Evolutionary conservation across 139 green algal species (phyloP), one percentile per base, ranked within the genome.

Genomic region (Prasinococcaceae sp.): DNA sequence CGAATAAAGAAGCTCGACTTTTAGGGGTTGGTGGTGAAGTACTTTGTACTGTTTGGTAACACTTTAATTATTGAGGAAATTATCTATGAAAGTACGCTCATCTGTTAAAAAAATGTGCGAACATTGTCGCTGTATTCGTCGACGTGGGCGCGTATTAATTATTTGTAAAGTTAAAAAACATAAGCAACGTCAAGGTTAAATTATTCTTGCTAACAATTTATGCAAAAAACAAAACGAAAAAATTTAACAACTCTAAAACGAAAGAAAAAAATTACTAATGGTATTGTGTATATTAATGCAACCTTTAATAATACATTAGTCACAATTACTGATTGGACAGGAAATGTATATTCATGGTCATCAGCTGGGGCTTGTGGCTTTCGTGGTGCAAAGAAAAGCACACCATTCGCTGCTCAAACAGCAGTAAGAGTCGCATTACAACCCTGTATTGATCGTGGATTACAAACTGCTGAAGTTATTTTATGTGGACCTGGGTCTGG

Each of bases 351-450:
- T 27, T 51, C 49, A 39, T 72, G 68, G 56, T 78, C 58, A 50
- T 78, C 70, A 29, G 44, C 65, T 53, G 68, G 61, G 44, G 51
- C 53, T 58, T 66, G 63, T 50, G 58, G 65, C 42, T 79, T 77
- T 62, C 68, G 65, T 58, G 74, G 74, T 42, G 60, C 70, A 54
- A 40, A 70, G 57, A 76, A 77, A 73, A 38, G 52, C 47, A 79
- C 74, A 37, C 69, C 67, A 47, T 82, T 79, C 70, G 70, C 68
- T 36, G 74, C 71, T 63, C 72, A 80, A 74, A 70, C 70, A 63
- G 72, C 68, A 53, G 71, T 71, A 32, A 55, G 70, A 69, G 61
- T 50, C 47, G 75, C 65, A 52, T 61, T 62, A 43, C 63, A 66
- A 66, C 53, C 61, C 47, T 70, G 59, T 55, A 53, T 79, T 36